Conservation (phyloP, 495 filamentous ascomycete species). For the Oidiodendron maius region DNA sequence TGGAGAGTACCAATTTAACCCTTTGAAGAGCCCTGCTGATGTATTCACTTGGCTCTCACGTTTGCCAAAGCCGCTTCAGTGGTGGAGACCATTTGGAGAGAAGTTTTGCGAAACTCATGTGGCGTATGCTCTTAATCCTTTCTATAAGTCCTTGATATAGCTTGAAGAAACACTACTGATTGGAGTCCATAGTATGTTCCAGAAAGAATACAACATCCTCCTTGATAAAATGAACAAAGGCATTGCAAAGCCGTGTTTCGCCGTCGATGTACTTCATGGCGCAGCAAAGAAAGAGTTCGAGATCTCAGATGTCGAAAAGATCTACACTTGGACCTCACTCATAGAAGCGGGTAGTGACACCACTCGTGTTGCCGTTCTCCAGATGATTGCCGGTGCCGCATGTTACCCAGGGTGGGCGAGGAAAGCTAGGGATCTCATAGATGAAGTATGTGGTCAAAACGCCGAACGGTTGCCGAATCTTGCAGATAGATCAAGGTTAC, state of each 20-base stretch:
- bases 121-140: slow-evolving; percentile 12
- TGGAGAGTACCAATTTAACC: slow-evolving; percentile 2
- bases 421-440: slow-evolving; percentile 30
- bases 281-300: slow-evolving; percentile 31
- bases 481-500: slow-evolving; percentile 7
- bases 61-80: slow-evolving; percentile 33
- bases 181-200: slow-evolving; percentile 29
- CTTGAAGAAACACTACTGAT: background rate
- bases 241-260: slow-evolving; percentile 22
- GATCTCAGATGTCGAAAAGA: slow-evolving; percentile 30
- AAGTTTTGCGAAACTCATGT: slow-evolving; percentile 13
- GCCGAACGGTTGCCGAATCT: slow-evolving; percentile 33
- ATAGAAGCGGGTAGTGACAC: slow-evolving; percentile 42
- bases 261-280: slow-evolving; percentile 29
- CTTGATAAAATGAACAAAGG: slow-evolving; percentile 19
- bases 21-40: slow-evolving; percentile 26
- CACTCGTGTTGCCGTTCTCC: slow-evolving; percentile 33
- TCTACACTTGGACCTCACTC: slow-evolving; percentile 30
- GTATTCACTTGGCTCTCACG: slow-evolving; percentile 30
- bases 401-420: slow-evolving; percentile 25
- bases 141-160: background rate
- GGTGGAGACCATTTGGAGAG: slow-evolving; percentile 34
- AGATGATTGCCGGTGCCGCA: slow-evolving; percentile 31
- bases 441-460: slow-evolving; percentile 29
- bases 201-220: slow-evolving; percentile 31